Base-by-base conservation (phyloP, 495 filamentous ascomycete species). In the Pyronema omphalodes region DNA sequence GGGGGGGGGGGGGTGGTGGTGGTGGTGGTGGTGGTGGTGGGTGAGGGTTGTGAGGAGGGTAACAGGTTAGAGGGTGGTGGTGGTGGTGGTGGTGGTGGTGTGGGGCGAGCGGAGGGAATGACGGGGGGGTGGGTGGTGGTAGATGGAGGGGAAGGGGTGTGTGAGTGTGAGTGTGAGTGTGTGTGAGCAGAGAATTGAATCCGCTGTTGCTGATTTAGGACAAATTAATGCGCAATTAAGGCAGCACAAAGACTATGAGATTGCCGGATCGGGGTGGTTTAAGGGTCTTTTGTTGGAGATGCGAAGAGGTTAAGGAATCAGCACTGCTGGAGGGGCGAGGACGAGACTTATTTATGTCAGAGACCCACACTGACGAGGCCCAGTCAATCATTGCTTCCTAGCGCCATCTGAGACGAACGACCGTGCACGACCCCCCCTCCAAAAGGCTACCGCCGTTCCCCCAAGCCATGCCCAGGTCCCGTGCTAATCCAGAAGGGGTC, bases 271-370 rank as follows among this genome's bases (percentile, higher is more conserved):
- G 15, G 39, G 39, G 39, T 12, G 1, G 11, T 1, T 41, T 41
- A 41, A 6, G 39, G 15, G 15, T 12, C 39, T 41, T 41, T 41
- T 7, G 39, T 41, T 7, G 39, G 39, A 12, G 11, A 41, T 12
- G 11, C 15, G 39, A 17, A 41, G 39, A 23, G 17, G 47, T 50
- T 50, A 50, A 50, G 47, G 39, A 50, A 34, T 50, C 47, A 50
- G 47, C 47, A 50, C 47, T 11, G 19, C 12, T 50, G 9, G n/a
- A 47, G 18, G 29, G 44, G 18, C 18, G 19, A 19, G 29, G 47
- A 19, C 11, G 19, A 12, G 47, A 12, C 47, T 50, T 50, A 50
- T 50, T 34, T 50, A 50, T 50, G 47, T 50, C 47, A 36, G 12
- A 14, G 17, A 19, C 9, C n/a, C n/a, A 9, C 44, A 9, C 12